Conservation (phyloP, 129 eudicot species). For the Centaurea solstitialis region DNA sequence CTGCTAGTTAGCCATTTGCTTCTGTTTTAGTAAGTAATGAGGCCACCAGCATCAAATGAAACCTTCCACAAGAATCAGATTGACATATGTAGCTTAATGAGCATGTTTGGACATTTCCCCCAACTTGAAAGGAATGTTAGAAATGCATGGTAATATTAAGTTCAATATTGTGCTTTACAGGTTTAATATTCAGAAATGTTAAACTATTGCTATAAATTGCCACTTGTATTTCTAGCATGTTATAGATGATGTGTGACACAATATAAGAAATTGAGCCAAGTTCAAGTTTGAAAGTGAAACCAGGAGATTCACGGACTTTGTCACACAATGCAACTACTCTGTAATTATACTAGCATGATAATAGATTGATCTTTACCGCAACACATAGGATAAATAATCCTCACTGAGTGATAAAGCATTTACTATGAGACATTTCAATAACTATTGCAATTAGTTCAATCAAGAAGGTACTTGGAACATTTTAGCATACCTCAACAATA, state of each 20-base stretch:
- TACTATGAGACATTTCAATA: background rate
- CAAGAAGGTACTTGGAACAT: background rate
- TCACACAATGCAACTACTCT: too few species aligned
- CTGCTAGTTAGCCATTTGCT: background rate
- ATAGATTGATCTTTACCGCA: background rate
- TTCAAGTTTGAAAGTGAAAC: too few species aligned
- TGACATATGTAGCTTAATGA: background rate
- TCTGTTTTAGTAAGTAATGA: background rate
- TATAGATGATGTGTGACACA: background rate
- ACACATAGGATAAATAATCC: background rate
- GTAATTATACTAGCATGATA: too few species aligned
- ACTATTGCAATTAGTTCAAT: background rate
- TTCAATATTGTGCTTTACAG: background rate
- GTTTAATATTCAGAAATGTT: background rate
- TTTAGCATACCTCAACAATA: slow-evolving; percentile 78
- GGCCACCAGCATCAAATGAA: background rate
- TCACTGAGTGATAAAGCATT: background rate
- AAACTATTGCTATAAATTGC: background rate
- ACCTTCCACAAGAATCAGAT: background rate
- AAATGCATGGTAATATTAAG: background rate
- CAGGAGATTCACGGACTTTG: too few species aligned
- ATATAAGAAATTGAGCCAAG: background rate
- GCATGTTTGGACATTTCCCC: background rate
- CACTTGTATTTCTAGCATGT: background rate
- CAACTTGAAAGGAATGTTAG: background rate